A percentile compares a stretch with the other conserved stretches of the same genome.
phyloP scores from a whole-genome alignment of 352 stramenopile genomes.

The Phytophthora crassamura region DNA sequence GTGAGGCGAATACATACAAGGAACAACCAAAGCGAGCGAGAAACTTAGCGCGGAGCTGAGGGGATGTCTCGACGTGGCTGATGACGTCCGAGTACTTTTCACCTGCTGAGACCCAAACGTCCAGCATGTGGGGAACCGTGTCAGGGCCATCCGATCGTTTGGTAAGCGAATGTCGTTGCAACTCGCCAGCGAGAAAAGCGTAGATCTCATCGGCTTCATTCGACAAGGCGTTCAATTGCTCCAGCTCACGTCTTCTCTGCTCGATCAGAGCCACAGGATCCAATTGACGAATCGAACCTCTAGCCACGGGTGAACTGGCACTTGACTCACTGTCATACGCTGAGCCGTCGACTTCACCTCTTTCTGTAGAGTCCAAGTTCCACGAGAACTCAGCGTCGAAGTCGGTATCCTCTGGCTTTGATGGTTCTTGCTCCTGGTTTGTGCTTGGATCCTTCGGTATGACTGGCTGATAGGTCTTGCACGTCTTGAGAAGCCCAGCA shows the following conservation, averaged over 20 bases:
- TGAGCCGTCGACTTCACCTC: constrained; percentile 5
- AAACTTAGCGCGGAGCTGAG: constrained; percentile 38
- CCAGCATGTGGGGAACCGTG: constrained; percentile 63
- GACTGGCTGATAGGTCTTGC: constrained; percentile 1
- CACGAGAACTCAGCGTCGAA: constrained; percentile 31
- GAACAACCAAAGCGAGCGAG: constrained; percentile 65
- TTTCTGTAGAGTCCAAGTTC: constrained; percentile 25
- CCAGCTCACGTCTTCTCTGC: constrained; percentile 16
- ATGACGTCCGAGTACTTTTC: constrained; percentile 77
- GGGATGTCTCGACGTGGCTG: constrained; percentile 34
- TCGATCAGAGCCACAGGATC: constrained; percentile 20
- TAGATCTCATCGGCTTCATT: constrained; percentile 78
- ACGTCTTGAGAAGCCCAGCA: constrained; percentile 11
- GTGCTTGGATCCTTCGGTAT: neutral
- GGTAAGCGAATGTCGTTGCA: constrained; percentile 43
- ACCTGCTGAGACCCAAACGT: constrained; percentile 68
- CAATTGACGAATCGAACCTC: constrained; percentile 6
- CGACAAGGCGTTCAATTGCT: constrained; percentile 31
- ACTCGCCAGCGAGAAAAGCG: constrained; percentile 52
- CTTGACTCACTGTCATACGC: constrained; percentile 27
- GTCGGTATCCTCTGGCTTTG: constrained; percentile 11
- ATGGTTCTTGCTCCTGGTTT: constrained; percentile 25
- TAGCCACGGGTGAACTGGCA: constrained; percentile 9
- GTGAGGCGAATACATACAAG: constrained; percentile 66
- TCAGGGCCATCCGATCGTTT: constrained; percentile 41